phyloP scores from a whole-genome alignment of 176 grass and related monocot genomes.

The Hsuehochloa calcarea region DNA sequence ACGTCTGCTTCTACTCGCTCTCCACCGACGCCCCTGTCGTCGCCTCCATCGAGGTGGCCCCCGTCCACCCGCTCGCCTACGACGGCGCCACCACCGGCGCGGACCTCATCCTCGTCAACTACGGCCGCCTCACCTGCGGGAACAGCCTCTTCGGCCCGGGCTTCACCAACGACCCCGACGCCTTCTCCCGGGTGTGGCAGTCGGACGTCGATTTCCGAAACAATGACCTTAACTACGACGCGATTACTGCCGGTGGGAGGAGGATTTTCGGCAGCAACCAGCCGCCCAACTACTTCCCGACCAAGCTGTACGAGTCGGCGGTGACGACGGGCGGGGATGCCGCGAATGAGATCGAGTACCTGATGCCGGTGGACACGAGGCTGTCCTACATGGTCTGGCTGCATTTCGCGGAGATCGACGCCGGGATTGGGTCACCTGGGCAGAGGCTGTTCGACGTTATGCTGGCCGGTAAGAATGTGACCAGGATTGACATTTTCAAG shows the following conservation, averaged over 20 bases:
- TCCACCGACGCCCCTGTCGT: slow-evolving; percentile 84
- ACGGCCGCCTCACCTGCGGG: slow-evolving; percentile 80
- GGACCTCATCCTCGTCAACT: slow-evolving; percentile 79
- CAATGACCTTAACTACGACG: slow-evolving; percentile 52
- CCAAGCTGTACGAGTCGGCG: slow-evolving; percentile 78
- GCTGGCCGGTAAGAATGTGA: slow-evolving; percentile 58
- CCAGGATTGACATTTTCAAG: slow-evolving; percentile 87
- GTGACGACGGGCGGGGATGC: slow-evolving; percentile 69
- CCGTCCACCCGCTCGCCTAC: slow-evolving; percentile 81
- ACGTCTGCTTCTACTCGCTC: slow-evolving; percentile 98
- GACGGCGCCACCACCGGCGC: slow-evolving; percentile 73
- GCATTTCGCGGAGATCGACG: slow-evolving; percentile 90
- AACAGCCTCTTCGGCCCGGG: slow-evolving; percentile 73
- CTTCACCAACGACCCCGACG: slow-evolving; percentile 77
- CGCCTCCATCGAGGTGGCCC: slow-evolving; percentile 77
- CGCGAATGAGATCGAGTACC: slow-evolving; percentile 59
- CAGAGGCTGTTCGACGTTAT: slow-evolving; percentile 89
- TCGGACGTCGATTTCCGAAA: slow-evolving; percentile 66
- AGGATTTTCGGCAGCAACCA: slow-evolving; percentile 84
- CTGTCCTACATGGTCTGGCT: slow-evolving; percentile 95
- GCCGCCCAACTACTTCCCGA: slow-evolving; percentile 95
- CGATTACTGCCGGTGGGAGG: slow-evolving; percentile 62
- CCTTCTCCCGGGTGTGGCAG: slow-evolving; percentile 88
- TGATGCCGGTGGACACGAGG: slow-evolving; percentile 85
- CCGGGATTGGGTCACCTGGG: slow-evolving; percentile 42